Conservation (phyloP, 2,329 filamentous ascomycete genomes). For the Rachicladosporium sp. region DNA sequence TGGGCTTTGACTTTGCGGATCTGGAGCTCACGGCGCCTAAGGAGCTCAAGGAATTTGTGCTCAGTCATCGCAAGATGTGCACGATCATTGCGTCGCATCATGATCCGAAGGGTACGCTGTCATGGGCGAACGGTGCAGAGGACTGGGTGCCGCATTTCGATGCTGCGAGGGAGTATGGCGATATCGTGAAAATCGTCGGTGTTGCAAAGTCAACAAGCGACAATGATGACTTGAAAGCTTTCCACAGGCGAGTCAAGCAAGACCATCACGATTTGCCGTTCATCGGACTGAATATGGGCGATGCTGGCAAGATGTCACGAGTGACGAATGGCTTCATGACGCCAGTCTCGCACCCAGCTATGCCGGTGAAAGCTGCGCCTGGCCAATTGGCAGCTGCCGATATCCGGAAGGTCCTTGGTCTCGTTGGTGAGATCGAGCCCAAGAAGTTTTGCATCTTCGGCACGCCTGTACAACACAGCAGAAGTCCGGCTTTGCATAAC, state of each 20-base stretch:
- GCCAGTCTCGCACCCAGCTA: constrained; percentile 74
- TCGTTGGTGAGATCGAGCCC: constrained; percentile 65
- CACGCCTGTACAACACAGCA: constrained; percentile 66
- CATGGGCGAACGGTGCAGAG: constrained; percentile 65
- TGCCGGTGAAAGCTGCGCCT: constrained; percentile 89
- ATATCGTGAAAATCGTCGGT: constrained; percentile 89
- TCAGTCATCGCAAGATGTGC: constrained; percentile 50
- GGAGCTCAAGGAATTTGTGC: constrained; percentile 47
- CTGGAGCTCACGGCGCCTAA: constrained; percentile 80
- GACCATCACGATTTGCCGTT: constrained; percentile 63
- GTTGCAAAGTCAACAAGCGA: constrained; percentile 64
- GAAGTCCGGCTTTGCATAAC: constrained; percentile 85
- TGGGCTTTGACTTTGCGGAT: constrained; percentile 87
- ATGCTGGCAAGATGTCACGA: constrained; percentile 73
- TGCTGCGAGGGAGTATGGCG: constrained; percentile 74
- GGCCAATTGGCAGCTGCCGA: constrained; percentile 85
- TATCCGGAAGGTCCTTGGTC: constrained; percentile 63
- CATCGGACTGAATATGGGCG: constrained; percentile 93
- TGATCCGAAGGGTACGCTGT: constrained; percentile 64
- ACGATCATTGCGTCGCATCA: constrained; percentile 93
- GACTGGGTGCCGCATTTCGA: constrained; percentile 89
- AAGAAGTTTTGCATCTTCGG: constrained; percentile 82
- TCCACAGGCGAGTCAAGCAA: constrained; percentile 62
- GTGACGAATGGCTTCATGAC: constrained; percentile 89
- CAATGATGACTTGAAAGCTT: constrained; percentile 73